Evolutionary conservation across 345 rosid genomes (phyloP).

Genomic region (rapeseed (Brassica napus)): Da-Ae NC_063448.1:2366501-2367000

Average conservation of each 20-base stretch:
- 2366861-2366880: neutral
- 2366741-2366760: neutral
- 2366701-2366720: no score
- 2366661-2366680: no score
- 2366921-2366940: constrained; percentile 93
- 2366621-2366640: no score
- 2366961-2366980: constrained; percentile 74
- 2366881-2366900: constrained; percentile 2
- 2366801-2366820: neutral
- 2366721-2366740: no score
- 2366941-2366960: constrained; percentile 63
- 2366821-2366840: constrained; percentile 51
- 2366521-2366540: no score
- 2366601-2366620: no score
- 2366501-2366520: no score
- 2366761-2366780: neutral
- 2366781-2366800: constrained; percentile 20
- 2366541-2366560: no score
- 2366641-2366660: no score
- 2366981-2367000: constrained; percentile 64
- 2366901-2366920: constrained; percentile 40
- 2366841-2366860: neutral
- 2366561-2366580: no score
- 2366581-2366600: no score
- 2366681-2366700: no score